Base-by-base conservation (phyloP, 2,329 filamentous ascomycete genomes). In the Colletotrichum magnum region DNA sequence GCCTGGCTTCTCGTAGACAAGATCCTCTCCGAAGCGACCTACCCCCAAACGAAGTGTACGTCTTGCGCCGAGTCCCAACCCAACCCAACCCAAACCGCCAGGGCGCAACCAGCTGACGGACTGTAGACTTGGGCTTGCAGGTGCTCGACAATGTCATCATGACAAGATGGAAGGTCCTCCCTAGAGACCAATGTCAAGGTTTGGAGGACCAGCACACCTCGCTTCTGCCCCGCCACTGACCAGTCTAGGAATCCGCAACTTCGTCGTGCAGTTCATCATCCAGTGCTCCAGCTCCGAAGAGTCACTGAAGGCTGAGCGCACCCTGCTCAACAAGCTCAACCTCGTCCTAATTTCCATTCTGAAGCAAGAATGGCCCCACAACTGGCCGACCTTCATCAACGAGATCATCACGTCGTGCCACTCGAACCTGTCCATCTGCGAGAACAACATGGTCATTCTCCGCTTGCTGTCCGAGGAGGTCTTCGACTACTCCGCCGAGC, bases 301-400 rank as follows among this genome's bases (percentile, higher is more conserved):
- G 78, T 92, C 91, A 73, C 87, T 98, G 74, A 93, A 92, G 80
- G 85, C 89, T 75, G 92, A 98, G 82, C 92, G 93, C 78, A 95
- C 95, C 41, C 90, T 99, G 69, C 87, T 99, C 78, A 98, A 98
- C 88, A 99, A 99, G 86, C 91, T 99, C 71, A 99, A 99, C 78
- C 89, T 99, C 76, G 95, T 98, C 68, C 92, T 99, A 72, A 94
- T 99, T 75, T 98, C 95, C 67, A 95, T 99, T 72, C 86, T 99
- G 78, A 99, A 99, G 87, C 96, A 99, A 84, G 96, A 99, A 83
- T 99, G 96, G 96, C 96, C 96, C 66, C 95, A 98, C 84, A 97
- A 99, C 86, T 99, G 97, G 96, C 96, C 97, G 12, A 97, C 94
- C 21, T 99, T 99, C 83, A 98, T 99, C 88, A 98, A 98, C 86